phyloP scores from a whole-genome alignment of 73 alveolate genomes.

The Effrenium voratum region DNA sequence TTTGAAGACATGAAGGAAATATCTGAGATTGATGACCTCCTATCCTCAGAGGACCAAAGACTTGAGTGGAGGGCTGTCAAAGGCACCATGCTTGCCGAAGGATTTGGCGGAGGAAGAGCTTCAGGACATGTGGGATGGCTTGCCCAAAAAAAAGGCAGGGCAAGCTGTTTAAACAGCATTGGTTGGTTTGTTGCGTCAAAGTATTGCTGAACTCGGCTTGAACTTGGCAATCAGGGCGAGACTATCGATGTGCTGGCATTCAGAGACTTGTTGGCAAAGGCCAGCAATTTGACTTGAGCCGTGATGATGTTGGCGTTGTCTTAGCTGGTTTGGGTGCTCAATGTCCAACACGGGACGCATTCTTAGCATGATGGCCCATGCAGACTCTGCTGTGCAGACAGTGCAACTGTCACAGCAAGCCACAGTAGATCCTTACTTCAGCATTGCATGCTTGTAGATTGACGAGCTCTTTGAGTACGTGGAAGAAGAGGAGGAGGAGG shows the following conservation, averaged over 20 bases:
- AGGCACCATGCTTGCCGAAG: not conserved
- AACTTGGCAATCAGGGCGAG: conserved; percentile 28
- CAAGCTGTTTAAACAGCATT: too few relatives aligned
- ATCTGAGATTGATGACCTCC: conserved; percentile 70
- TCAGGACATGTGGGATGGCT: conserved; percentile 60
- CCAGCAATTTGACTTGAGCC: too few relatives aligned
- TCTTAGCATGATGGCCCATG: too few relatives aligned
- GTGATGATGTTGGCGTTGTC: too few relatives aligned
- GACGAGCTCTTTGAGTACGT: conserved; percentile 88
- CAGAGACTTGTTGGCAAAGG: conserved; percentile 90
- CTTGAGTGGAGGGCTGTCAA: not conserved
- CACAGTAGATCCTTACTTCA: too few relatives aligned
- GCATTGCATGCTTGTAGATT: not conserved
- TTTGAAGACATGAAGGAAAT: conserved; percentile 59
- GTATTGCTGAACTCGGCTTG: not conserved
- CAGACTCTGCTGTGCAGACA: too few relatives aligned
- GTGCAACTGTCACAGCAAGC: too few relatives aligned
- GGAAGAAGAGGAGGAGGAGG: conserved; percentile 87
- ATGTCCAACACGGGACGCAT: too few relatives aligned
- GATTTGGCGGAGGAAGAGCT: conserved; percentile 78
- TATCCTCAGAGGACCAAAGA: conserved; percentile 40
- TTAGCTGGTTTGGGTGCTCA: too few relatives aligned
- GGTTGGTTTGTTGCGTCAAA: not conserved
- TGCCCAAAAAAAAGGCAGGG: conserved; percentile 76
- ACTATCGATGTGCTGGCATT: conserved; percentile 80